phyloP scores from a whole-genome alignment of 805 yeast genomes.

The Wickerhamiella allomyrinae region DNA sequence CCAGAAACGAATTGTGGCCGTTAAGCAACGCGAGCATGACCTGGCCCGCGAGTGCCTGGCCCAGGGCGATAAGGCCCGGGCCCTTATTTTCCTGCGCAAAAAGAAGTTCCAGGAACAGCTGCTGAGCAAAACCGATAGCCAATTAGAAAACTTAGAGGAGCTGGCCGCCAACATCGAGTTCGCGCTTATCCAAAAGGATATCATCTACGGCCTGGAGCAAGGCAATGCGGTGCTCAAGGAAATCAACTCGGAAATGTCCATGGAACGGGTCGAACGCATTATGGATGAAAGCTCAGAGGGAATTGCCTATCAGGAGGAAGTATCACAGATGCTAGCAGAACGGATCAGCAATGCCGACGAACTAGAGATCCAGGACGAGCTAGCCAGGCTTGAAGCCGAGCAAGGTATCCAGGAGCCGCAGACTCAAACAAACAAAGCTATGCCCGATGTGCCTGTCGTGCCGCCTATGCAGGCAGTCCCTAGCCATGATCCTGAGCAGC shows the following conservation, averaged over 20 bases:
- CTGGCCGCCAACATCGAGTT: slow-evolving; percentile 58
- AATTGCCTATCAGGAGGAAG: slow-evolving; percentile 51
- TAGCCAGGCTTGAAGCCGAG: slow-evolving; percentile 11
- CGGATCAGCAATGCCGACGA: slow-evolving; percentile 28
- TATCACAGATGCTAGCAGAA: slow-evolving; percentile 25
- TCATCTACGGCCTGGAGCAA: slow-evolving; percentile 60
- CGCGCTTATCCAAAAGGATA: slow-evolving; percentile 77
- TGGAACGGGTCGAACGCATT: slow-evolving; percentile 65
- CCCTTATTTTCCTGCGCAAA: slow-evolving; percentile 55
- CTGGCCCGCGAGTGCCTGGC: slow-evolving; percentile 44
- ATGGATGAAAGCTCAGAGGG: slow-evolving; percentile 81
- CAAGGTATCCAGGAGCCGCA: background rate
- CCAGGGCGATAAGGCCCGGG: slow-evolving; percentile 42
- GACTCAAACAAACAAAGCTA: background rate
- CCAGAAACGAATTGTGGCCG: slow-evolving; percentile 40
- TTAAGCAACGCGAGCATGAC: slow-evolving; percentile 47
- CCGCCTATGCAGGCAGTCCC: background rate
- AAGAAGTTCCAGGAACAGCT: slow-evolving; percentile 70
- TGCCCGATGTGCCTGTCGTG: background rate
- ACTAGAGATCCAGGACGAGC: slow-evolving; percentile 20
- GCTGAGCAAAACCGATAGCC: slow-evolving; percentile 58
- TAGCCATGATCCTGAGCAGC: background rate
- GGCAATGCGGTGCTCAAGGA: slow-evolving; percentile 67
- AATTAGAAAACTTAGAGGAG: slow-evolving; percentile 64
- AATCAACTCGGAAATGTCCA: slow-evolving; percentile 62